Evolutionary conservation across 768 basidiomycete species (phyloP), one percentile per base, ranked within the genome.

Genomic region (Suillus ampliporus): DNA sequence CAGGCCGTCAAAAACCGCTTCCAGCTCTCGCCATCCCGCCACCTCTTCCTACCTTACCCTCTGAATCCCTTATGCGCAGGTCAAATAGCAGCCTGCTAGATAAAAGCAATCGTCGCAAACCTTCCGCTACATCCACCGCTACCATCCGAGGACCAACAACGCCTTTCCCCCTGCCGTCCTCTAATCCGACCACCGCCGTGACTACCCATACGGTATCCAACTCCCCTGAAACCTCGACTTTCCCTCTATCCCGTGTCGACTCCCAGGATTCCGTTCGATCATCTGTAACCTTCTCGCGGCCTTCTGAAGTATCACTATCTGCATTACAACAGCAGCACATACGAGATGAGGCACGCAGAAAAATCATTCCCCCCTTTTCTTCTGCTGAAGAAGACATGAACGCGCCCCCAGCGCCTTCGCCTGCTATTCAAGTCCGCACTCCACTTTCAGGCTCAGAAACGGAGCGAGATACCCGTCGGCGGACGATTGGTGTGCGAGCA

Each of bases 271-370:
- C 82, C 0, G 60, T 74, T 3, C 77, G 83, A 21, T 80, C 81
- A 21, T 80, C 79, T 58, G 84, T 87, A 6, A 88, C 87, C 4
- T 90, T 91, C 71, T 90, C 89, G 6, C 83, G 86, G 2, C 86
- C 90, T 0, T 78, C 83, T 28, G 82, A 81, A 7, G 80, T 82
- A 44, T 83, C 86, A 3, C 78, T 88, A 11, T 82, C 82, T 34
- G 78, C 86, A 46, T 74, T 91, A 31, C 84, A 87, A 64, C 81
- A 84, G 69, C 86, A 86, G 61, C 78, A 83, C 64, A 75, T 58
- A 31, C 75, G 80, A 9, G 72, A 79, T 60, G 71, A 72, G 35
- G 78, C 75, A 58, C 71, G 74, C 40, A 72, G 74, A 69, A 70
- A 81, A 70, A 63, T 75, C 70, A 63, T 72, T 74, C 61, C 73